phyloP scores from a whole-genome alignment of 495 filamentous ascomycete genomes.

The Astrocystis sublimbata region DNA sequence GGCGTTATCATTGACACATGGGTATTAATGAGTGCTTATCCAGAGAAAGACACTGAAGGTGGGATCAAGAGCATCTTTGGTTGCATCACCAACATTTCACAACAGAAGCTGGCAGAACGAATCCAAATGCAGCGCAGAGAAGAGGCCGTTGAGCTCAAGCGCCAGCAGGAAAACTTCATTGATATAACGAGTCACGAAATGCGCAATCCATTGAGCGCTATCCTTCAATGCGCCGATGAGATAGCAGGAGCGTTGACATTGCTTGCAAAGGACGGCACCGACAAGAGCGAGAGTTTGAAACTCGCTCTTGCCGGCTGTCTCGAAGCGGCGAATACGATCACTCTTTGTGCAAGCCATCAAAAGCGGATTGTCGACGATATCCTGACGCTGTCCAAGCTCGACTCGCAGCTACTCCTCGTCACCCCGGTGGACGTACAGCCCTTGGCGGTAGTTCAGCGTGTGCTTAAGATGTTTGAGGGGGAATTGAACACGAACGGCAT shows the following conservation, averaged over 20 bases:
- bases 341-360: constrained; percentile 79
- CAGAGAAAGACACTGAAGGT: constrained; percentile 58
- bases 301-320: constrained; percentile 56
- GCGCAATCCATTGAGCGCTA: constrained; percentile 79
- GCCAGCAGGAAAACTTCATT: constrained; percentile 80
- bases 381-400: constrained; percentile 81
- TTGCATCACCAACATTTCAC: constrained; percentile 58
- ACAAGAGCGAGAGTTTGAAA: constrained; percentile 26
- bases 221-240: constrained; percentile 80
- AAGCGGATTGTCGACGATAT: constrained; percentile 80
- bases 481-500: constrained; percentile 75
- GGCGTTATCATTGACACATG: constrained; percentile 66
- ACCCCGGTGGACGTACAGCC: constrained; percentile 75
- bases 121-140: constrained; percentile 61
- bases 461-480: constrained; percentile 81
- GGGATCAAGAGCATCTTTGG: constrained; percentile 69
- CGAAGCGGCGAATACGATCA: constrained; percentile 81
- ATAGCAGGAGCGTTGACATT: constrained; percentile 59
- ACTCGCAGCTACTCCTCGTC: constrained; percentile 74
- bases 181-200: constrained; percentile 89
- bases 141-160: constrained; percentile 65
- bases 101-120: constrained; percentile 63
- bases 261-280: constrained; percentile 13
- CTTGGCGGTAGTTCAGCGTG: constrained; percentile 62
- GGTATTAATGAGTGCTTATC: constrained; percentile 71